A percentile compares a stretch with the other conserved stretches of the same genome.
These are phyloP conservation scores for Aspergillus fischeri DNA, from an alignment of 2,329 filamentous ascomycete species.

Conservation along the genomic window DNA sequence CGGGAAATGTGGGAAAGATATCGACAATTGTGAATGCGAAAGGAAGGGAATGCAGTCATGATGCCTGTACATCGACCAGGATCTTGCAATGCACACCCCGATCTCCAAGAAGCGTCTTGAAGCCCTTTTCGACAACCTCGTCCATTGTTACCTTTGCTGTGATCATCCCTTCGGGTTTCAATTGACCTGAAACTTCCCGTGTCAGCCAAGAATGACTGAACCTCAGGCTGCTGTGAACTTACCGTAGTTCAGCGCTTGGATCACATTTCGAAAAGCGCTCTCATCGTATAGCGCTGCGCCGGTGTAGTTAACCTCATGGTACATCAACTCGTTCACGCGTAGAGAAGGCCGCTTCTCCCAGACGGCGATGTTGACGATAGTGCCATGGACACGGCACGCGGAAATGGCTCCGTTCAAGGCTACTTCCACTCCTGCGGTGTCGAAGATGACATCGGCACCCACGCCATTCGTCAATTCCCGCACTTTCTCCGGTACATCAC, in stretches of 20 bases:
- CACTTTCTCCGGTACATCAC: constrained; percentile 44
- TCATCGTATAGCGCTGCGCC: constrained; percentile 48
- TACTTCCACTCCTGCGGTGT: constrained; percentile 58
- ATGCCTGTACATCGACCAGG: constrained; percentile 29
- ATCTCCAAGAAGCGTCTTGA: constrained; percentile 53
- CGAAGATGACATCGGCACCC: constrained; percentile 58
- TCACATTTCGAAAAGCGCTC: constrained; percentile 55
- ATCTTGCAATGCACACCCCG: constrained; percentile 63
- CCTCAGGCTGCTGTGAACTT: background rate
- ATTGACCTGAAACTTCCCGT: constrained; percentile 31
- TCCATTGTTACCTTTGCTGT: constrained; percentile 55
- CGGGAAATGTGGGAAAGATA: background rate
- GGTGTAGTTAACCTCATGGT: constrained; percentile 51
- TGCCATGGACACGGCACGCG: constrained; percentile 51
- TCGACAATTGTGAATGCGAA: background rate
- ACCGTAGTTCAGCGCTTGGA: constrained; percentile 44
- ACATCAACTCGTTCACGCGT: constrained; percentile 52
- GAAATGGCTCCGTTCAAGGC: constrained; percentile 46
- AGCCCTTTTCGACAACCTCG: constrained; percentile 54
- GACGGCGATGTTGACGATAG: constrained; percentile 61
- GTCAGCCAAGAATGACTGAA: background rate
- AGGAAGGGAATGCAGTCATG: background rate
- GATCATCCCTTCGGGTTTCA: constrained; percentile 57
- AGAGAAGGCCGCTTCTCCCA: constrained; percentile 57
- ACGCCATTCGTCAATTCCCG: constrained; percentile 44